Percentiles rank a stretch among this genome's conserved stretches.
These are phyloP conservation scores for Eucalyptus curtisii DNA, from an alignment of 345 rosid species.

Conservation along the genomic window DNA sequence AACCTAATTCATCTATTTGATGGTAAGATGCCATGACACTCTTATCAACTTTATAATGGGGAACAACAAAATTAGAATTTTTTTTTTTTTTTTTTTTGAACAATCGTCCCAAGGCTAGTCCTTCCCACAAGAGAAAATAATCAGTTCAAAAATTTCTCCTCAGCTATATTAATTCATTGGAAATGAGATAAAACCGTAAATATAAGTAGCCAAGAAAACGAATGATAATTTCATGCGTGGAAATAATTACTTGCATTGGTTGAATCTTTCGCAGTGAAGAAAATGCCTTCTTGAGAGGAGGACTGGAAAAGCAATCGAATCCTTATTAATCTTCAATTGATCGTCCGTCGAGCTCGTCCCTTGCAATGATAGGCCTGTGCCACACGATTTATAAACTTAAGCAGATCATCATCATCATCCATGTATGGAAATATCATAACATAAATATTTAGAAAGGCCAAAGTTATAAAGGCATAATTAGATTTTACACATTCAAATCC, in stretches of 20 bases:
- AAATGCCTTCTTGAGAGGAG: neutral
- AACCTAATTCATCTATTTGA: neutral
- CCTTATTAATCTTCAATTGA: neutral
- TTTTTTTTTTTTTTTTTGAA: neutral
- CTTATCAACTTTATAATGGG: neutral
- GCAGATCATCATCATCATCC: neutral
- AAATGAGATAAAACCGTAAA: neutral
- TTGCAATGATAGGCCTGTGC: neutral
- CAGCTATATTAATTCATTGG: neutral
- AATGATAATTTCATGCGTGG: neutral
- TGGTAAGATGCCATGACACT: neutral
- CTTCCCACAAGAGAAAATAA: neutral
- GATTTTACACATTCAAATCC: neutral
- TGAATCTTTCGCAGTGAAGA: neutral
- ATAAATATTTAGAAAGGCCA: neutral
- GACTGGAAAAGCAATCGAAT: neutral
- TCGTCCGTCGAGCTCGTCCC: neutral
- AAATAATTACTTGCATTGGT: neutral
- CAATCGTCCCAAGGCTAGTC: neutral
- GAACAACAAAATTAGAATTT: accelerated
- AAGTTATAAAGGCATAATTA: neutral
- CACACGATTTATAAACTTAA: neutral
- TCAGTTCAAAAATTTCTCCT: neutral
- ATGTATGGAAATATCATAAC: neutral
- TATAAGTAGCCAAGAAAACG: neutral